phyloP scores from a whole-genome alignment of 805 yeast genomes.

The Barnettozyma pratensis region DNA sequence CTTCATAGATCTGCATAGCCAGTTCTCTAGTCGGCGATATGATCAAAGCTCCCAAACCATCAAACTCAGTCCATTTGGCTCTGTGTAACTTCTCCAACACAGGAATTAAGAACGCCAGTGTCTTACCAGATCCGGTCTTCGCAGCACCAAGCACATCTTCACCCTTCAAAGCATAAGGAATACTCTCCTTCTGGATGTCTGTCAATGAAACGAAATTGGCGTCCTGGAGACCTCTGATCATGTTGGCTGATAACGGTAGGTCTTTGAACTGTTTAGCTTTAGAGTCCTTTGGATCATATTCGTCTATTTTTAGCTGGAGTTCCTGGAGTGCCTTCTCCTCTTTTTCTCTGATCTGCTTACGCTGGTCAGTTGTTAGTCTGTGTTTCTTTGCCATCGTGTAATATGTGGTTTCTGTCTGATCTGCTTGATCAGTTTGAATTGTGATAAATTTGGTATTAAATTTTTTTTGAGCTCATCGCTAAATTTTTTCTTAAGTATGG shows the following conservation, averaged over 20 bases:
- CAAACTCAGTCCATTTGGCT: slow-evolving; percentile 33
- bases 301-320: slow-evolving; percentile 48
- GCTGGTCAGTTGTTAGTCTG: slow-evolving; percentile 29
- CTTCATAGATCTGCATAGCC: slow-evolving; percentile 69
- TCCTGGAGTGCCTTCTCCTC: slow-evolving; percentile 33
- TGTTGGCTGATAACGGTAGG: slow-evolving; percentile 64
- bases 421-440: background rate
- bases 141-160: slow-evolving; percentile 95
- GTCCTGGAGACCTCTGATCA: slow-evolving; percentile 68
- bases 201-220: slow-evolving; percentile 79
- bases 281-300: slow-evolving; percentile 40
- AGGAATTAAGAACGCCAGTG: slow-evolving; percentile 83
- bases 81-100: slow-evolving; percentile 60
- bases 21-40: slow-evolving; percentile 66
- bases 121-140: slow-evolving; percentile 96
- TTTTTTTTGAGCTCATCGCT: slow-evolving; percentile 4
- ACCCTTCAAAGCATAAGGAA: slow-evolving; percentile 72
- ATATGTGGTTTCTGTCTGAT: too few relatives aligned
- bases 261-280: slow-evolving; percentile 57
- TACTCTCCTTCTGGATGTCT: slow-evolving; percentile 77
- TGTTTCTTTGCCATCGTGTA: slow-evolving; percentile 32
- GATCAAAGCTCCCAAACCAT: slow-evolving; percentile 60
- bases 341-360: slow-evolving; percentile 32
- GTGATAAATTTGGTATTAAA: too few relatives aligned
- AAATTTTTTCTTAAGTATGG: background rate